Percentiles rank a stretch among this genome's conserved stretches.
phyloP scores from a whole-genome alignment of 495 filamentous ascomycete species.

The Xylona heveae region DNA sequence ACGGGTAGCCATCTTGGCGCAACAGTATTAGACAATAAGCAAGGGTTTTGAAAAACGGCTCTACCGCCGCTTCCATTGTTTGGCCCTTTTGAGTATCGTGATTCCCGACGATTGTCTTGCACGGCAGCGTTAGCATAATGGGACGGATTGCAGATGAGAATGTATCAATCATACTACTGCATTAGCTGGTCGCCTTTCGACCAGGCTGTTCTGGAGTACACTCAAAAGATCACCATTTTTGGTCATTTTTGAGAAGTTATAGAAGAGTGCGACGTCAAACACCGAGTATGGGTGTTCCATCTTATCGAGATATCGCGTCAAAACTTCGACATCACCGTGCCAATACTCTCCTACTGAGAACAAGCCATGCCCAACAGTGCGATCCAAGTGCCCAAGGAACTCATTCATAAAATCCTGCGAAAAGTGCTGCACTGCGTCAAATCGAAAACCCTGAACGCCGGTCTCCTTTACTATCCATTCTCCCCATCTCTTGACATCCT shows the following conservation, averaged over 20 bases:
- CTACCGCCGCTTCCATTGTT: constrained; percentile 15
- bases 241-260: constrained; percentile 34
- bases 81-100: no score
- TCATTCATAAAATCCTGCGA: constrained; percentile 37
- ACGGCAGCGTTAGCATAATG: no score
- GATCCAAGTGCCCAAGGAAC: constrained; percentile 32
- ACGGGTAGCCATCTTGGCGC: constrained; percentile 41
- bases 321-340: constrained; percentile 31
- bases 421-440: constrained; percentile 62
- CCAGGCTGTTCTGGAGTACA: constrained; percentile 39
- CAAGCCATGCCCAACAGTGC: constrained; percentile 24
- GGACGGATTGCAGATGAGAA: no score
- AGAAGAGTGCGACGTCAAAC: constrained; percentile 47
- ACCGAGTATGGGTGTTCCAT: constrained; percentile 35
- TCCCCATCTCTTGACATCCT: constrained; percentile 45
- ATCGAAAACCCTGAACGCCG: constrained; percentile 40
- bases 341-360: constrained; percentile 62
- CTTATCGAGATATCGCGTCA: constrained; percentile 34
- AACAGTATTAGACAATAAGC: constrained; percentile 37
- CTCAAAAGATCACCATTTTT: constrained; percentile 32
- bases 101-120: no score
- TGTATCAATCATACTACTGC: no score
- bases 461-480: constrained; percentile 38
- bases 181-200: constrained; percentile 32
- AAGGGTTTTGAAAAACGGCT: constrained; percentile 16